phyloP scores from a whole-genome alignment of 768 basidiomycete species.

The Kwoniella mangroviensis region DNA sequence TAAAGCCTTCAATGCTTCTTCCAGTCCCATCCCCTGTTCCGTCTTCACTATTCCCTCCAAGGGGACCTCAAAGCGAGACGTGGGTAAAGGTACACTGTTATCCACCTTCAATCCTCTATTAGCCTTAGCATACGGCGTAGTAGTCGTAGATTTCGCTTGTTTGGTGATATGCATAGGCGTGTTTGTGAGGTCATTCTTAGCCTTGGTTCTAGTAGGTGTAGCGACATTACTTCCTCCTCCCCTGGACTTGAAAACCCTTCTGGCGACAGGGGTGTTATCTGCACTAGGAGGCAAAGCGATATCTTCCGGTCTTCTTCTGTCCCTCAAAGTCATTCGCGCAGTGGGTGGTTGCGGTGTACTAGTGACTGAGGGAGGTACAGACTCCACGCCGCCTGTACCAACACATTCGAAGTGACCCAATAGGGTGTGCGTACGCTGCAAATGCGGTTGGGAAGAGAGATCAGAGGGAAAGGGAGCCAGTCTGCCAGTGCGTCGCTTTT shows the following conservation, averaged over 20 bases:
- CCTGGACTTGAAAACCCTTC: slow-evolving; percentile 25
- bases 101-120: slow-evolving; percentile 10
- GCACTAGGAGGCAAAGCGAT: slow-evolving; percentile 9
- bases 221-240: slow-evolving; percentile 11
- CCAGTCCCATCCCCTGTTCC: background rate
- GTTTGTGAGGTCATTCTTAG: slow-evolving; percentile 1
- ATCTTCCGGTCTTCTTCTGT: slow-evolving; percentile 32
- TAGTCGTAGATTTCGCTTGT: background rate
- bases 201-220: slow-evolving; percentile 26
- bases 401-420: slow-evolving; percentile 41
- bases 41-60: background rate
- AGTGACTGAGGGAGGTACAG: slow-evolving; percentile 23
- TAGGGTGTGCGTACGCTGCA: slow-evolving; percentile 42
- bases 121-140: slow-evolving; percentile 14
- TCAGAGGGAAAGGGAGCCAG: slow-evolving; percentile 46
- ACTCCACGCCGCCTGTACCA: background rate
- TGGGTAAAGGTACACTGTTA: slow-evolving; percentile 5
- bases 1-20: slow-evolving; percentile 4
- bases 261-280: slow-evolving; percentile 28
- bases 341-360: slow-evolving; percentile 33
- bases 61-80: background rate
- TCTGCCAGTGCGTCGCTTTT: slow-evolving; percentile 49
- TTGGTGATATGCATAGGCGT: background rate
- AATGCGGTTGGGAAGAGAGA: slow-evolving; percentile 28
- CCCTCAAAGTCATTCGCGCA: slow-evolving; percentile 44